phyloP scores from a whole-genome alignment of 176 grass and related monocot species.

The Triticum urartu region DNA sequence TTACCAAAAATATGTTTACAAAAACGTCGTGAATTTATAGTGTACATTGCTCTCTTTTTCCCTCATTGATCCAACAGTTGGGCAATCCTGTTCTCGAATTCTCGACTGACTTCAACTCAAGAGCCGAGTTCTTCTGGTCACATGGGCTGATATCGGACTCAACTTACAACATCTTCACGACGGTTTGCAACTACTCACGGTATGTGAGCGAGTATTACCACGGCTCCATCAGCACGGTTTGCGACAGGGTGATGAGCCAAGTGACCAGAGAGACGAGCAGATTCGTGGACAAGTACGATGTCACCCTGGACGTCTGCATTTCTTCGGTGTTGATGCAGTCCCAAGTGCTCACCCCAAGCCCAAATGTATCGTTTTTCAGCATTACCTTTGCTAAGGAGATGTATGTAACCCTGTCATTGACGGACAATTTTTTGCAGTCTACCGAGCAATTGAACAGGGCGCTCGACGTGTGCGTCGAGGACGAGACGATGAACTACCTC shows the following conservation, averaged over 20 bases:
- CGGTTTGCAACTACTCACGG: conserved; percentile 84
- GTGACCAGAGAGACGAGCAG: conserved; percentile 84
- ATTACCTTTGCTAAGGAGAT: background rate
- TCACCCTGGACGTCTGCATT: conserved; percentile 86
- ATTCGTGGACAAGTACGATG: conserved; percentile 95
- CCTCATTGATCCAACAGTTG: conserved; percentile 27
- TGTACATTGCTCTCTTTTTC: background rate
- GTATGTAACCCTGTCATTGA: background rate
- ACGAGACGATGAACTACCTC: conserved; percentile 87
- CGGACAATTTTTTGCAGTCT: background rate
- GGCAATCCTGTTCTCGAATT: conserved; percentile 97
- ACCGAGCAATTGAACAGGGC: conserved; percentile 54
- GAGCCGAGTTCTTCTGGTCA: conserved; percentile 97
- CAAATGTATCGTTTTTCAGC: conserved; percentile 39
- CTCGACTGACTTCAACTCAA: conserved; percentile 92
- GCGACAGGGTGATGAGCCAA: conserved; percentile 72
- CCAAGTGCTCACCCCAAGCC: conserved; percentile 57
- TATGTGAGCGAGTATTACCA: conserved; percentile 92
- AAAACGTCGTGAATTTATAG: background rate
- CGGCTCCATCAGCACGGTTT: conserved; percentile 63
- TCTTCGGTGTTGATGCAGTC: conserved; percentile 80
- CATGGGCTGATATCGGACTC: conserved; percentile 96
- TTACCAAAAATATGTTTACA: background rate
- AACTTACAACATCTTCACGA: conserved; percentile 70
- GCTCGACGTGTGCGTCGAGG: conserved; percentile 92